Evolutionary conservation across 202 grass and related monocot species (phyloP), one percentile per base, ranked within the genome.

Genomic region (Brachypodium distachyon): DNA sequence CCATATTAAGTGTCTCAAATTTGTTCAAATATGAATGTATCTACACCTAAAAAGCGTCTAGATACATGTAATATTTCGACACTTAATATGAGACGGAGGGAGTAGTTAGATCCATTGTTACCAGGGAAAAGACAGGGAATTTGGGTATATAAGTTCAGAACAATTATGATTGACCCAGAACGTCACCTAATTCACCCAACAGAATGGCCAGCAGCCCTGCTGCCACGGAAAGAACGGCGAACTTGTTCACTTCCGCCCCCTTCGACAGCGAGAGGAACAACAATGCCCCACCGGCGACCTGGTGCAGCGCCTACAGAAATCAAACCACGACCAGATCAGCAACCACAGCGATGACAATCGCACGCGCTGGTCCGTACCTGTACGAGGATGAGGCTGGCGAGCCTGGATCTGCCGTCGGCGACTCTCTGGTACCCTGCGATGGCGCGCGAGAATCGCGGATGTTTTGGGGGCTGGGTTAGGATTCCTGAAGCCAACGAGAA

Each of bases 371-470:
- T 84, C 14, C 42, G 26, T 33, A 92, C 96, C 89, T 98, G 96
- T 34, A 83, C 73, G 64, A 85, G 42, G 37, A 98, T 83, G 55
- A 95, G 83, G 81, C 61, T 53, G 61, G 82, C 77, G 52, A 98
- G 89, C 76, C 85, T 87, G 25, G 63, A 88, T 84, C 89, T 98
- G 25, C 87, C 91, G 0, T 95, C 77, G 12, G 89, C 87, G 6
- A 92, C 91, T 83, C 85, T 90, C 77, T 89, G 91, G 81, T 98
- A 98, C 64, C 95, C 95, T 98, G 87, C 42, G 74, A 78, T 53
- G 53, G 51, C 47, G 68, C 13, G 56, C 65, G 71, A 77, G 21
- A 64, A 66, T 49, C 49, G 64, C 3, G 13, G 31, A 44, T 37
- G 56, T 37, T 75, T 61, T 55, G 9, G 68, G 68, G 67, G 8